Base-by-base conservation (phyloP, 352 stramenopile genomes). In the Phytophthora pluvialis region DNA sequence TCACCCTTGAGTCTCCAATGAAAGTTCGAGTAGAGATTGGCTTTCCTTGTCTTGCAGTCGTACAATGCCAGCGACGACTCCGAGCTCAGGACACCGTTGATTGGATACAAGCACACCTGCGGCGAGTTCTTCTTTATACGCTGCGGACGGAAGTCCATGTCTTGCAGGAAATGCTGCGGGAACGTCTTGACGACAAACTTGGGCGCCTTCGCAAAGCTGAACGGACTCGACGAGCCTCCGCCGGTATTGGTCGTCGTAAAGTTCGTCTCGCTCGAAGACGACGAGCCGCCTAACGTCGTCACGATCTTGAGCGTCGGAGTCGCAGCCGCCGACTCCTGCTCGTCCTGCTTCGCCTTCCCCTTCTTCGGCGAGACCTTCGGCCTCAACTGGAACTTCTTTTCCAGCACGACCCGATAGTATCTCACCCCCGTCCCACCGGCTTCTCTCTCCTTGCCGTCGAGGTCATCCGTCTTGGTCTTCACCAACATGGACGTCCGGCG, bases 401-500 rank as follows among this genome's bases (percentile, higher is more conserved):
- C 88, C 12, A 96, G 68, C 35, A 96, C 82, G 0, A 96, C 88
- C 50, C 88, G 83, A 51, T 88, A 96, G 53, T 94, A 94, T 21
- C 75, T 80, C 48, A 78, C 61, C 4, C 67, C 62, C 5, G 39
- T 64, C 28, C 49, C 58, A n/a, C 61, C 57, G 2, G 62, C 50
- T 39, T 73, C 47, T 50, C 50, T 75, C 49, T 75, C 57, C 16
- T 67, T 65, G 0, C 60, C 52, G 10, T 75, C 68, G 13, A 56
- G 45, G 13, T 90, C 77, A 1, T 89, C 67, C 10, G 61, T 75
- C 10, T 64, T 70, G 2, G 83, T 80, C 62, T 89, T 90, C 4
- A 96, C 86, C 2, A 96, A 63, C 85, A 96, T 93, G n/a, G 83
- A 89, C 56, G 86, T 95, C 35, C 85, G 76, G 25, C 74, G 80